Evolutionary conservation across 1,284 basidiomycete genomes (phyloP), one percentile per base, ranked within the genome.

Genomic region (Sphaerobolus stellatus): DNA sequence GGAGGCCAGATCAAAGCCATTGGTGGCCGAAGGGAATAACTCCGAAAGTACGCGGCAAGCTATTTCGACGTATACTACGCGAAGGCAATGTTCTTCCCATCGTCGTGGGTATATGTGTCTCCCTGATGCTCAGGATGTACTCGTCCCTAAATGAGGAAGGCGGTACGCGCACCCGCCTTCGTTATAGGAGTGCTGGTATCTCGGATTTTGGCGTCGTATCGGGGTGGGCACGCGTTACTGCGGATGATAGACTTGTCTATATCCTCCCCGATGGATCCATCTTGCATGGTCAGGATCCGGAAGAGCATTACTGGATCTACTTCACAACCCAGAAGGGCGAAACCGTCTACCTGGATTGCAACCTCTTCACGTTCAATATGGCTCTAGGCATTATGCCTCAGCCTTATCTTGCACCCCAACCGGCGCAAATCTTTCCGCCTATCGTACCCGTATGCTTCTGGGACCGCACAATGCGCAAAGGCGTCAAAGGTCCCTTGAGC

Each of bases 261-360:
- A 62, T 63, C 30, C 57, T 65, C 46, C 36, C 63, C 11, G 53
- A 59, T 2, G 62, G 64, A 8, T 59, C 36, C n/a, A 38, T 38
- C 7, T 22, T n/a, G 36, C 7, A 38, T 22, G 71, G 72, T 3
- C 71, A 75, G 46, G 70, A 77, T 59, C 75, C 76, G 0, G 56
- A 71, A 25, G 68, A 75, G n/a, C 76, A 78, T 57, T 75, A 74
- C 59, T 77, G 75, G 74, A 63, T 78, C 7, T 79, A 76, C 59
- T 78, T 78, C 66, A 73, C 62, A 5, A 77, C 74, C 4, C 49
- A 72, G 13, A 57, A 64, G 1, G 75, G 75, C 3, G 68, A 78
- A 51, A 69, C 75, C 18, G 55, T 75, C 31, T 62, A 64, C 6
- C 62, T 79, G 8, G 75, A 78, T 46, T 64, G 68, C 46, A 64